Percentiles rank a stretch among this genome's conserved stretches.
Evolutionary conservation across 345 rosid species (phyloP).

Genomic region (Moricandia arvensis): DNA sequence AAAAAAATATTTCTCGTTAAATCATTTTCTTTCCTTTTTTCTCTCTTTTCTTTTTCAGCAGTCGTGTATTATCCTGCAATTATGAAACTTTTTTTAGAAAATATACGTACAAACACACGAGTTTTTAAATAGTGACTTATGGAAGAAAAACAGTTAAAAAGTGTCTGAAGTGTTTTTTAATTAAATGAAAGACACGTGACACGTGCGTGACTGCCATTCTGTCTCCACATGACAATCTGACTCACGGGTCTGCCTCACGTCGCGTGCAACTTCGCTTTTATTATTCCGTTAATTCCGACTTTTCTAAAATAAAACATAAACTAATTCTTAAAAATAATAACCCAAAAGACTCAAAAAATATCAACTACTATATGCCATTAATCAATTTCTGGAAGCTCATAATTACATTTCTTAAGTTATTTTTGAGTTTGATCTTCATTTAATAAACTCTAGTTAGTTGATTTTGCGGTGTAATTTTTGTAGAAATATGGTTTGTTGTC

Average conservation of each 20-base stretch:
- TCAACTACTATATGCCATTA: not conserved
- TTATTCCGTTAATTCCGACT: slow-evolving; percentile 31
- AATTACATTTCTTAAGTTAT: not conserved
- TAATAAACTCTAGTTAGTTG: not conserved
- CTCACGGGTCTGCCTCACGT: slow-evolving; percentile 54
- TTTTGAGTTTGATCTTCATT: too few species aligned
- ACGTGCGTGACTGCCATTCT: slow-evolving; percentile 56
- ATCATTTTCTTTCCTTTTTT: not conserved
- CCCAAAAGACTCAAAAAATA: not conserved
- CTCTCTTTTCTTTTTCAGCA: slow-evolving; percentile 1
- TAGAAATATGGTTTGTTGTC: not conserved
- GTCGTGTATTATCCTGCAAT: slow-evolving; percentile 8
- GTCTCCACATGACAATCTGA: slow-evolving; percentile 53
- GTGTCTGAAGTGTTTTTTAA: too few species aligned
- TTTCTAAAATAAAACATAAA: slow-evolving; percentile 7
- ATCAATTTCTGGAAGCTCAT: not conserved
- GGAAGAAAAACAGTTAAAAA: not conserved
- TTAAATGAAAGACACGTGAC: slow-evolving; percentile 41
- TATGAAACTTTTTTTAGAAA: not conserved
- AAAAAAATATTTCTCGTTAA: not conserved
- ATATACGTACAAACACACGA: slow-evolving; percentile 3
- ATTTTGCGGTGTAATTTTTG: not conserved
- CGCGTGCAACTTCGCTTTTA: slow-evolving; percentile 53
- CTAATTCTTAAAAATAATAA: not conserved
- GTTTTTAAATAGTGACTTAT: not conserved